A percentile compares a stretch with the other conserved stretches of the same genome.
Conservation (phyloP, 306 rosid species). For the Castanea sativa region DNA sequence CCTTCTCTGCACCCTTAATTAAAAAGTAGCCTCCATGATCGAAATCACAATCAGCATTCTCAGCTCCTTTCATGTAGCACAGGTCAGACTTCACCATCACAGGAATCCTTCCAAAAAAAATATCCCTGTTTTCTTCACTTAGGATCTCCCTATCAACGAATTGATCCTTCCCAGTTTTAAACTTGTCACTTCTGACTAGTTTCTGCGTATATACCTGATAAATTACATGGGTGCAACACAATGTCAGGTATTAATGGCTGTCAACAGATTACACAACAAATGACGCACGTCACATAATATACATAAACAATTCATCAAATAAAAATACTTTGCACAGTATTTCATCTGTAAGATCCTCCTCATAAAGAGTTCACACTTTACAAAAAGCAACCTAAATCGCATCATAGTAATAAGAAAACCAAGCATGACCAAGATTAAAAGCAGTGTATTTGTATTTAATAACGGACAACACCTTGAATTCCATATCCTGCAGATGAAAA, state of each 20-base stretch:
- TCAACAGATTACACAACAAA: constrained; percentile 4
- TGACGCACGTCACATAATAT: not conserved
- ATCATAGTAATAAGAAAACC: not conserved
- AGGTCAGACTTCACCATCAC: constrained; percentile 92
- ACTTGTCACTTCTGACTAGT: constrained; percentile 68
- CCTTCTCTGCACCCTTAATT: constrained; percentile 95
- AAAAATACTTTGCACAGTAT: not conserved
- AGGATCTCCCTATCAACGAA: constrained; percentile 35
- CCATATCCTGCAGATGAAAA: not conserved
- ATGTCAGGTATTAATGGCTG: not conserved
- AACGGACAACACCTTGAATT: not conserved
- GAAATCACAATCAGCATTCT: constrained; percentile 78
- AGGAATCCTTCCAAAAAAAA: constrained; percentile 73
- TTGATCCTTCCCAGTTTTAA: constrained; percentile 76
- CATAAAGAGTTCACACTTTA: not conserved
- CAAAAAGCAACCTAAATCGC: not conserved
- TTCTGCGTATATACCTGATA: constrained; percentile 56
- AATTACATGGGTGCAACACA: constrained; percentile 24
- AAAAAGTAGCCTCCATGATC: constrained; percentile 92
- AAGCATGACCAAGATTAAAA: not conserved
- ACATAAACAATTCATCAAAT: not conserved
- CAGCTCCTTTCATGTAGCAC: constrained; percentile 77
- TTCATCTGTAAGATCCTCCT: not conserved
- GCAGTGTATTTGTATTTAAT: not conserved
- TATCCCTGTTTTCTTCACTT: constrained; percentile 47